phyloP scores from a whole-genome alignment of 2,329 filamentous ascomycete species.

The Claviceps arundinis region DNA sequence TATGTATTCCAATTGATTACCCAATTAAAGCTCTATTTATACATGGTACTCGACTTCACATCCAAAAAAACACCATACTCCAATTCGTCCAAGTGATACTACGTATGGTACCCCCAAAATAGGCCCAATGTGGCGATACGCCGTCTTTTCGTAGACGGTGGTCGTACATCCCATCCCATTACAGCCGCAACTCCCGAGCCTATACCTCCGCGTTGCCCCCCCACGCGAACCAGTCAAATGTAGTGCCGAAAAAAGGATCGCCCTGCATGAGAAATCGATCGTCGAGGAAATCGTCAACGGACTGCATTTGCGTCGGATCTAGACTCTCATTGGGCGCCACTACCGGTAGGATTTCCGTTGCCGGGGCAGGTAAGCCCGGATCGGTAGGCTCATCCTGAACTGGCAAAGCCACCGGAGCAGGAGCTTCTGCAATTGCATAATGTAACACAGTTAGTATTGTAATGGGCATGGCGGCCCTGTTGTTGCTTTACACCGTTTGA shows the following conservation, averaged over 20 bases:
- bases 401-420: not conserved
- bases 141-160: too few species aligned
- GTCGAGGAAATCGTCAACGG: not conserved
- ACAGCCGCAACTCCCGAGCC: not conserved
- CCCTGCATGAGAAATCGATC: not conserved
- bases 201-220: not conserved
- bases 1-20: too few species aligned
- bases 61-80: too few species aligned
- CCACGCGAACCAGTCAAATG: constrained; percentile 1
- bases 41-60: too few species aligned
- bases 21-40: too few species aligned
- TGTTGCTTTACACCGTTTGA: too few species aligned
- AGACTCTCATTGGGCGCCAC: not conserved
- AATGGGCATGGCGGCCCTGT: not conserved
- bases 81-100: too few species aligned
- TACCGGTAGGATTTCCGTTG: not conserved
- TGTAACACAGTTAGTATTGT: not conserved
- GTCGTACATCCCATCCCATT: not conserved
- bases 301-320: not conserved
- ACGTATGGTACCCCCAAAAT: too few species aligned
- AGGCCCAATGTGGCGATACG: too few species aligned
- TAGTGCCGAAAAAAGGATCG: not conserved
- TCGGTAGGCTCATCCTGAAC: not conserved
- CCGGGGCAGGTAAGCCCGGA: not conserved
- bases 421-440: not conserved